These are phyloP conservation scores for Rutidosis leptorrhynchoides DNA, from an alignment of 129 eudicot species.

Conservation along the genomic window DNA sequence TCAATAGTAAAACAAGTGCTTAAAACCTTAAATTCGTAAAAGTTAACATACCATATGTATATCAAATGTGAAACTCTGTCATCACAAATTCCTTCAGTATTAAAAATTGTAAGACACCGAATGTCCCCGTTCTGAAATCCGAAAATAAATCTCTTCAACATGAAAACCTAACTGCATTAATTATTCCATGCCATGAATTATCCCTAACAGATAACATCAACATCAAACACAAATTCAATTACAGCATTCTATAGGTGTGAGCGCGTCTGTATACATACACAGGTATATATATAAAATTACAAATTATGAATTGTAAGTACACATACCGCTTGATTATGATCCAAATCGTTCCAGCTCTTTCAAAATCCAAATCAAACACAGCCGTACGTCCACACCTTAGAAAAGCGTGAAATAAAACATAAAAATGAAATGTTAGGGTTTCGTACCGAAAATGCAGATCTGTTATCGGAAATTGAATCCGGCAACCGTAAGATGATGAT, in stretches of 20 bases:
- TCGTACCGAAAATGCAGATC: slow-evolving; percentile 8
- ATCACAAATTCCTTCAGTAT: slow-evolving; percentile 26
- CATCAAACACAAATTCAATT: slow-evolving; percentile 13
- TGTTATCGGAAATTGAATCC: slow-evolving; percentile 13
- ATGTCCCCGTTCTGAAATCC: slow-evolving; percentile 17
- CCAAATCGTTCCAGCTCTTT: slow-evolving; percentile 22
- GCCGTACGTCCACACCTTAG: background rate
- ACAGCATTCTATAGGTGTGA: background rate
- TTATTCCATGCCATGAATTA: slow-evolving; percentile 17
- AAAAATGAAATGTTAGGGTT: background rate
- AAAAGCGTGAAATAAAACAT: slow-evolving; percentile 7
- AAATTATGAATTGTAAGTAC: background rate
- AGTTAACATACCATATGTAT: slow-evolving; percentile 35
- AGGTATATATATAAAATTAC: no score
- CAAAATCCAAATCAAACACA: slow-evolving; percentile 16
- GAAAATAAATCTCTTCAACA: slow-evolving; percentile 19
- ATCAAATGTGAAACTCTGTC: slow-evolving; percentile 21
- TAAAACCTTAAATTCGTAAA: background rate
- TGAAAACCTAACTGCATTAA: slow-evolving; percentile 16
- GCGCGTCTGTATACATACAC: background rate
- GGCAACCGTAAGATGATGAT: slow-evolving; percentile 22
- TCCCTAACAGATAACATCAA: slow-evolving; percentile 12
- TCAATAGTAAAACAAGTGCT: background rate
- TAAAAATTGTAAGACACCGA: background rate
- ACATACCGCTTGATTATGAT: slow-evolving; percentile 9